phyloP scores from a whole-genome alignment of 768 basidiomycete genomes.

The Leccinum ochraceum region DNA sequence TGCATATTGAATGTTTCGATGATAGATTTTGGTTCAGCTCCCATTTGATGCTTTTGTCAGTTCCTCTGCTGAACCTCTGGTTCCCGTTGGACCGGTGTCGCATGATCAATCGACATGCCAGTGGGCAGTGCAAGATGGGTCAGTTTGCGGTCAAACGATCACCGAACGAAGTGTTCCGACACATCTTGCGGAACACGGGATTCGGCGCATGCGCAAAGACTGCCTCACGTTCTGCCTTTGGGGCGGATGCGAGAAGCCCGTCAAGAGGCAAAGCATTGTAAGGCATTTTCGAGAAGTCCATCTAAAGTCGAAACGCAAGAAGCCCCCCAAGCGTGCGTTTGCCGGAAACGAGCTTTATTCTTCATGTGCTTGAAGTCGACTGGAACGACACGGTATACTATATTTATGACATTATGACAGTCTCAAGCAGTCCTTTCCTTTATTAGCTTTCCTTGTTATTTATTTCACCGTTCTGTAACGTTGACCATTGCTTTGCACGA shows the following conservation, averaged over 20 bases:
- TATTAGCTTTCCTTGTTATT: background rate
- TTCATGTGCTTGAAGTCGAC: background rate
- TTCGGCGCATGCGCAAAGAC: constrained; percentile 6
- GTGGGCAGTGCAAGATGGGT: background rate
- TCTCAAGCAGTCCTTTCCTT: background rate
- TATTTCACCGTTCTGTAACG: background rate
- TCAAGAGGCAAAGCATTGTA: constrained; percentile 9
- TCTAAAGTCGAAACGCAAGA: constrained; percentile 13
- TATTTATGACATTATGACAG: background rate
- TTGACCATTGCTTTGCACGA: constrained; percentile 5
- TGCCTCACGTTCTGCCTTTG: constrained; percentile 4
- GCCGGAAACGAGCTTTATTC: background rate
- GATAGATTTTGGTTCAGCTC: background rate
- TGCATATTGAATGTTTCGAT: background rate
- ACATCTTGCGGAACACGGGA: constrained; percentile 19
- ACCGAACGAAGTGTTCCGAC: background rate
- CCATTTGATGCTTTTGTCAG: background rate
- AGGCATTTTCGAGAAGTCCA: constrained; percentile 22
- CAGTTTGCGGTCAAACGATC: constrained; percentile 7
- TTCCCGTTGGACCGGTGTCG: background rate
- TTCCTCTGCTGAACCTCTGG: background rate
- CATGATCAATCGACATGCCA: background rate
- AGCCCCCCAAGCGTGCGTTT: background rate
- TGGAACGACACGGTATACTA: background rate
- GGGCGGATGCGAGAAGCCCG: background rate